Base-by-base conservation (phyloP, 805 yeast species). In the Grigorovia yakushimaensis region DNA sequence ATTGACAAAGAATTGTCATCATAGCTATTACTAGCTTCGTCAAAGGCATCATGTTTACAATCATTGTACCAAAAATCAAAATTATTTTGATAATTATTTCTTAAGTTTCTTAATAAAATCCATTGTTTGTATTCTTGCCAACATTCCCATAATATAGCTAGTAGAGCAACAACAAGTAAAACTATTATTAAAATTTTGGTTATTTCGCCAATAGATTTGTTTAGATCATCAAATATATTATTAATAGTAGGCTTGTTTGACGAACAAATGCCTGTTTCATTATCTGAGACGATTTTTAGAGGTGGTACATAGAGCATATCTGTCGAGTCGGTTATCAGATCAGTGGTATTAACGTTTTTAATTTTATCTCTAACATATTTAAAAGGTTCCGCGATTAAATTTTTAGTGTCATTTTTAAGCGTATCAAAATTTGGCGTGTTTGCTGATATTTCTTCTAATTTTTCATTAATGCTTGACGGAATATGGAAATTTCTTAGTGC, bases 391-490 rank as follows among this genome's bases (percentile, higher is more conserved):
- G 73, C 65, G 8, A 91, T 72, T 38, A 80, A 54, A 0, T 59
- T 47, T 40, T 77, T 72, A 0, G 93, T 79, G 19, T 73, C 72
- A 49, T 79, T 76, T 57, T 79, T 74, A 3, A 87, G 81, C 7
- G 73, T 72, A 2, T 74, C 77, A 60, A 87, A 87, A 50, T 78
- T 75, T 0, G 94, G 95, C 0, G 84, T 66, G 2, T 76, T 68
- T 0, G 67, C 64, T 19, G 75, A 67, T 39, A 88, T 62, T 0
- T 58, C 52, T 3, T 76, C 74, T 17, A 93, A 68, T 24, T 79
- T 76, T 1, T 62, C 60, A 52, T 85, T 76, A 39, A 89, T 79
- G 0, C 79, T 65, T 0, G 77, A 56, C 1, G 96, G 87, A 11
- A 93, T 84, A 15, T 75, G 59, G 48, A 91, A 62, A 49, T 81